These are phyloP conservation scores for Xanthoconium stramineum DNA, from an alignment of 768 basidiomycete species.

Conservation along the genomic window DNA sequence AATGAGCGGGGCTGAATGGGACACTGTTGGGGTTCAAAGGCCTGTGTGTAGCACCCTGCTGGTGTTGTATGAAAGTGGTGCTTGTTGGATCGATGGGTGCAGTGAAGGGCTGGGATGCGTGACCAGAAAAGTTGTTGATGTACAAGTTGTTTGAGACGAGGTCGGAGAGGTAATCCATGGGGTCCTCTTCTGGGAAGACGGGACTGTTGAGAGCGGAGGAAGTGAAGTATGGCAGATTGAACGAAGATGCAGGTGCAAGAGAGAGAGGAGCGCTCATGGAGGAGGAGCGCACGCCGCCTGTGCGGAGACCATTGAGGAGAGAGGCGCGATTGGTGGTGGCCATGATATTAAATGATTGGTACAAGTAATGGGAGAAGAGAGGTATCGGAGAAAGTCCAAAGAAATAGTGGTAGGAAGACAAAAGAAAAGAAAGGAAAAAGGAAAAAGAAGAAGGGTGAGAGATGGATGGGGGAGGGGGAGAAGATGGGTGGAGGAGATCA, in stretches of 20 bases:
- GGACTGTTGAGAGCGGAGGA: slow-evolving; percentile 45
- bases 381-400: background rate
- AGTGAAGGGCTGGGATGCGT: slow-evolving; percentile 49
- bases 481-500: slow-evolving; percentile 8
- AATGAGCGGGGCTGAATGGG: slow-evolving; percentile 42
- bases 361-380: slow-evolving; percentile 11
- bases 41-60: slow-evolving; percentile 53
- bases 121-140: slow-evolving; percentile 37
- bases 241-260: slow-evolving; percentile 58
- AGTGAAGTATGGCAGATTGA: slow-evolving; percentile 60
- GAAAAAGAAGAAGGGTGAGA: slow-evolving; percentile 6
- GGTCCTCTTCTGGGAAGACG: slow-evolving; percentile 49
- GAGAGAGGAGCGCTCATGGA: slow-evolving; percentile 62
- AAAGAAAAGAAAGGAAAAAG: slow-evolving; percentile 16
- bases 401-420: slow-evolving; percentile 8
- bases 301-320: slow-evolving; percentile 85
- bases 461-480: background rate
- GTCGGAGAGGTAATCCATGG: slow-evolving; percentile 59
- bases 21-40: slow-evolving; percentile 51
- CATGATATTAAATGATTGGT: slow-evolving; percentile 35
- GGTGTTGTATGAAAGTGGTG: slow-evolving; percentile 65
- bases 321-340: slow-evolving; percentile 64
- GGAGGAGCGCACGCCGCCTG: slow-evolving; percentile 82
- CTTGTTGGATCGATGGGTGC: slow-evolving; percentile 67
- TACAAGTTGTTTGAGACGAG: slow-evolving; percentile 52